Percentiles rank a stretch among this genome's conserved stretches.
Evolutionary conservation across 768 basidiomycete genomes (phyloP).

Genomic region (Tulasnella sp.): DNA sequence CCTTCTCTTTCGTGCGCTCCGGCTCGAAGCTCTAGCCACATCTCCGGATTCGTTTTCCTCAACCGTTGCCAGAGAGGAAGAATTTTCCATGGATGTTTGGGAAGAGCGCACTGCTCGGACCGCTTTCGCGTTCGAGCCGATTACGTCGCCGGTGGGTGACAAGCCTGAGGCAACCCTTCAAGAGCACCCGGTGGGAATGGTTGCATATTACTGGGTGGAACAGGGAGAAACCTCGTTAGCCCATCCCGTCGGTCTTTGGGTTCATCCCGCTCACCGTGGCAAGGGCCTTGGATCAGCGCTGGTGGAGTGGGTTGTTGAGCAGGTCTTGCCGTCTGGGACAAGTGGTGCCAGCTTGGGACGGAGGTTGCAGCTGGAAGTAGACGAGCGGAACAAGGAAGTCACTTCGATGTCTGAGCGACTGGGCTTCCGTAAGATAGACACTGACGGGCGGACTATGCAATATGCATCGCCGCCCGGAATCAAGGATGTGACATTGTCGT

Average conservation of each 20-base stretch:
- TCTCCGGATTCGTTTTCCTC: background rate
- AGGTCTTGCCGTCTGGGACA: background rate
- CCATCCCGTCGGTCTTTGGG: slow-evolving; percentile 1
- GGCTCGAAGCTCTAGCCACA: background rate
- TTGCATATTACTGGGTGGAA: background rate
- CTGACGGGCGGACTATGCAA: background rate
- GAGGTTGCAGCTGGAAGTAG: background rate
- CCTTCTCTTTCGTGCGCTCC: background rate
- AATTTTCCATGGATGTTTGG: background rate
- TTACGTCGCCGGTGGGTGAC: background rate
- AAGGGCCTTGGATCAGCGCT: background rate
- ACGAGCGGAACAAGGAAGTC: background rate
- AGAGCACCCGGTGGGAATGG: background rate
- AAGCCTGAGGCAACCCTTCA: background rate
- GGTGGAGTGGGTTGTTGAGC: background rate
- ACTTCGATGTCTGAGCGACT: background rate
- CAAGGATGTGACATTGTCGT: too few relatives aligned
- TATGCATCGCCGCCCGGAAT: background rate
- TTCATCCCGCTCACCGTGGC: background rate
- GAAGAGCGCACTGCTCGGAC: background rate
- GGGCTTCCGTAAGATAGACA: background rate
- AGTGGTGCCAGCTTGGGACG: background rate
- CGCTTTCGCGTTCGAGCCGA: background rate
- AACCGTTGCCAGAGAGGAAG: background rate
- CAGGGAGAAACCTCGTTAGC: background rate